Evolutionary conservation across 495 filamentous ascomycete genomes (phyloP).

Genomic region (Amorphotheca resinae): DNA sequence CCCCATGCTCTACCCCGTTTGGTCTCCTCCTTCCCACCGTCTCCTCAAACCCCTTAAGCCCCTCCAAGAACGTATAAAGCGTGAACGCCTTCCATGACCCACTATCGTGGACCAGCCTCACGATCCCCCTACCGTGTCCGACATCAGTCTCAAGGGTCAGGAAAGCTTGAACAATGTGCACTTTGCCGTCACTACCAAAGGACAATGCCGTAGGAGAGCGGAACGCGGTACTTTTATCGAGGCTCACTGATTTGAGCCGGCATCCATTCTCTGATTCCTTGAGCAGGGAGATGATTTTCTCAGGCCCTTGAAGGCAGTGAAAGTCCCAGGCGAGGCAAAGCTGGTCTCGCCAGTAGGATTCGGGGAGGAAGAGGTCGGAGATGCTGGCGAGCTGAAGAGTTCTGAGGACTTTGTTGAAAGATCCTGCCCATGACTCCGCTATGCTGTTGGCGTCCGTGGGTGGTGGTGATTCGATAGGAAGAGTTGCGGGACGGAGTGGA

Average conservation of each 20-base stretch:
- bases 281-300: constrained; percentile 32
- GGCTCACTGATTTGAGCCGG: constrained; percentile 21
- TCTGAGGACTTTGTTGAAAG: constrained; percentile 36
- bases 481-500: constrained; percentile 33
- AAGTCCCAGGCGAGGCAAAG: constrained; percentile 43
- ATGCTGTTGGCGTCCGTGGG: constrained; percentile 33
- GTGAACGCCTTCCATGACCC: constrained; percentile 45
- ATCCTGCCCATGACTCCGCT: constrained; percentile 29
- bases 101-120: constrained; percentile 36
- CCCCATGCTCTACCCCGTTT: constrained; percentile 28
- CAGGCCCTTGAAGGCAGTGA: constrained; percentile 34
- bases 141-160: constrained; percentile 27
- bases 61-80: constrained; percentile 40
- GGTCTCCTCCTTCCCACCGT: constrained; percentile 31
- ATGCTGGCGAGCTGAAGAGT: constrained; percentile 29
- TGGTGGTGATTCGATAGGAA: constrained; percentile 23
- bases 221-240: constrained; percentile 34
- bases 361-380: constrained; percentile 37
- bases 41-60: constrained; percentile 38
- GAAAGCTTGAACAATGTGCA: constrained; percentile 17
- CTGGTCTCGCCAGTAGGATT: constrained; percentile 47
- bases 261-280: constrained; percentile 17
- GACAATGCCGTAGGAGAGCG: constrained; percentile 33
- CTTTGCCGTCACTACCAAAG: constrained; percentile 27
- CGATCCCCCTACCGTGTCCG: constrained; percentile 38